Percentiles rank a stretch among this genome's conserved stretches.
Evolutionary conservation across 345 rosid genomes (phyloP).

Genomic region (Lepidium africanum): DNA sequence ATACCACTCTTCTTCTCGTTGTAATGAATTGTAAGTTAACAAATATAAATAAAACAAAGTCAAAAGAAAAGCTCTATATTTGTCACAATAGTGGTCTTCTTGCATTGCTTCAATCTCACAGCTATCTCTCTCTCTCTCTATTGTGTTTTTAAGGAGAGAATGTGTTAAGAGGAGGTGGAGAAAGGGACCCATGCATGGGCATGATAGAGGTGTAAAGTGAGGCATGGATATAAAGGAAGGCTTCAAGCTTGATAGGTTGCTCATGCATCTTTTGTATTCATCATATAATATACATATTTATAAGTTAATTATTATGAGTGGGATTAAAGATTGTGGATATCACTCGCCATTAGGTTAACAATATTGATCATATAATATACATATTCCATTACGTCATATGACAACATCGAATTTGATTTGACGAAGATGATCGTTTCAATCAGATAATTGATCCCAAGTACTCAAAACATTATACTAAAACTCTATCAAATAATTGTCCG

Average conservation of each 20-base stretch:
- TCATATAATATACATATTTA: conserved; percentile 7
- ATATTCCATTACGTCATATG: conserved; percentile 21
- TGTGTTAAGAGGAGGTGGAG: conserved; percentile 8
- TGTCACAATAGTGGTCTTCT: conserved; percentile 20
- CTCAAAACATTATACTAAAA: neutral
- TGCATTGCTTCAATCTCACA: conserved; percentile 30
- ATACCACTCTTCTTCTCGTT: conserved; percentile 14
- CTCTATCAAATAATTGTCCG: neutral
- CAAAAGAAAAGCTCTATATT: conserved; percentile 20
- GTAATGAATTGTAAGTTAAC: conserved; percentile 12
- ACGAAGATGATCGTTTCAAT: neutral
- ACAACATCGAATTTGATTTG: conserved; percentile 5
- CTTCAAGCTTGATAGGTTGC: conserved; percentile 32
- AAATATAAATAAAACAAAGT: neutral
- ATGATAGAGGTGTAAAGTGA: conserved; percentile 33
- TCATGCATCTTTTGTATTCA: conserved; percentile 17
- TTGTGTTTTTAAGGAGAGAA: neutral
- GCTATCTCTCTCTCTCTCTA: conserved; percentile 10
- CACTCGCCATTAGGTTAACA: conserved; percentile 16
- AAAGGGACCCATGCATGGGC: conserved; percentile 33
- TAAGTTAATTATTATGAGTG: conserved; percentile 22
- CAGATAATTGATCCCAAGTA: neutral
- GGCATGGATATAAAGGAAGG: conserved; percentile 29
- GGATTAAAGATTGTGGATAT: conserved; percentile 24
- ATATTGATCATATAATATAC: neutral